A percentile compares a stretch with the other conserved stretches of the same genome.
These are phyloP conservation scores for Hericium coralloides DNA, from an alignment of 768 basidiomycete species.

Conservation along the genomic window DNA sequence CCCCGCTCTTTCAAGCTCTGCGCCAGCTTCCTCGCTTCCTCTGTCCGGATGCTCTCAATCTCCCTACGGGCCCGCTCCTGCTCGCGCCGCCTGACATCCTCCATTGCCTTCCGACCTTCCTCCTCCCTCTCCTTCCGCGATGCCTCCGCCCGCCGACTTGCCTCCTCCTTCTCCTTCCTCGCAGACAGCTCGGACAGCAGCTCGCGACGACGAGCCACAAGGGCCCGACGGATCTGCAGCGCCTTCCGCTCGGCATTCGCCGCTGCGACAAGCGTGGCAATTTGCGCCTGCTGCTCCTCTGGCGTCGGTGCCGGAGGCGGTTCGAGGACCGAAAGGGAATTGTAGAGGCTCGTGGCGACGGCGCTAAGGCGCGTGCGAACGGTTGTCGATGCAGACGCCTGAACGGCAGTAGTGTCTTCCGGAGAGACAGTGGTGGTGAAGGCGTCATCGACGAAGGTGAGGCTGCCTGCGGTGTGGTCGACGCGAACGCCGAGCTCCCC, in stretches of 20 bases:
- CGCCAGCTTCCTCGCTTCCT: slow-evolving; percentile 86
- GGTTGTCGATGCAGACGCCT: slow-evolving; percentile 63
- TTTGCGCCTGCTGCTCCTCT: slow-evolving; percentile 50
- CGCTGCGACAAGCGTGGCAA: slow-evolving; percentile 50
- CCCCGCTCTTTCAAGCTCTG: slow-evolving; percentile 76
- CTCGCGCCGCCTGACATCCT: slow-evolving; percentile 57
- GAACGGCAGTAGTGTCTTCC: slow-evolving; percentile 38
- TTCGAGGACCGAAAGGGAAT: slow-evolving; percentile 51
- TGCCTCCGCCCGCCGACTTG: slow-evolving; percentile 65
- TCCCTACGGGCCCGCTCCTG: slow-evolving; percentile 59
- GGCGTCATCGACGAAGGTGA: slow-evolving; percentile 77
- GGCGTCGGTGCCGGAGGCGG: slow-evolving; percentile 33
- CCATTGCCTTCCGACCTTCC: slow-evolving; percentile 48
- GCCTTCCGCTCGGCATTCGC: slow-evolving; percentile 71
- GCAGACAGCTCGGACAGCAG: slow-evolving; percentile 75
- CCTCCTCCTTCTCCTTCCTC: slow-evolving; percentile 85
- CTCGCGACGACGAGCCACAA: slow-evolving; percentile 81
- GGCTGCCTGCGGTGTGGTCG: slow-evolving; percentile 79
- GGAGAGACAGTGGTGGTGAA: slow-evolving; percentile 33
- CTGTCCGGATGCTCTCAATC: slow-evolving; percentile 66
- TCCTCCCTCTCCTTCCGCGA: slow-evolving; percentile 61
- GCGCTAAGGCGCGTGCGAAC: slow-evolving; percentile 71
- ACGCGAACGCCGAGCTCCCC: slow-evolving; percentile 82
- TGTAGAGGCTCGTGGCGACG: slow-evolving; percentile 66
- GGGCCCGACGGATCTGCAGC: slow-evolving; percentile 64